phyloP scores from a whole-genome alignment of 148 eudicot species.

The Rhododendron griersonianum region DNA sequence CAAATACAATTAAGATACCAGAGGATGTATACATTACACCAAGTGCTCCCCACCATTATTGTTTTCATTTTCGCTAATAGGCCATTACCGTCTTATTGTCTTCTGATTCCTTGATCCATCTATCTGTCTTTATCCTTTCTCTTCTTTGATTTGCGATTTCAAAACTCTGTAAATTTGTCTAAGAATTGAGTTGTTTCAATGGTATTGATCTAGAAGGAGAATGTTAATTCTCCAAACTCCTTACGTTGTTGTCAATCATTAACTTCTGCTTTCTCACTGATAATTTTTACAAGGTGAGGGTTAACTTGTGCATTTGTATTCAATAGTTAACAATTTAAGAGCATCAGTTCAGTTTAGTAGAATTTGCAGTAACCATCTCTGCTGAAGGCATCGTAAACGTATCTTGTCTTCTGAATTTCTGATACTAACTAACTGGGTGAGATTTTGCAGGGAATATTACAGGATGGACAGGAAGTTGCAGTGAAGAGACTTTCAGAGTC shows the following conservation, averaged over 20 bases:
- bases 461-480: slow-evolving; percentile 31
- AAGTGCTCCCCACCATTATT: not conserved
- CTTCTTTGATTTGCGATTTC: not conserved
- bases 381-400: not conserved
- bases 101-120: not conserved
- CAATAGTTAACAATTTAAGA: not conserved
- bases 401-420: no score
- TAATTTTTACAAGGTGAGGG: not conserved
- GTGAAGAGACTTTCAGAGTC: not conserved
- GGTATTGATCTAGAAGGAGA: not conserved
- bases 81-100: no score
- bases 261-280: not conserved
- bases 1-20: no score
- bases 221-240: not conserved
- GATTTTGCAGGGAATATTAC: slow-evolving; percentile 26
- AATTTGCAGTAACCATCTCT: not conserved
- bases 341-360: not conserved
- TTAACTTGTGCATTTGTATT: not conserved
- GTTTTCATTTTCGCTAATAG: not conserved
- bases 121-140: not conserved
- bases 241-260: not conserved
- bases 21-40: not conserved
- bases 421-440: not conserved
- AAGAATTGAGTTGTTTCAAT: not conserved
- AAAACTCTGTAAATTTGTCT: not conserved